Evolutionary conservation across 495 filamentous ascomycete species (phyloP).

Genomic region (Lasiosphaeris hirsuta): DNA sequence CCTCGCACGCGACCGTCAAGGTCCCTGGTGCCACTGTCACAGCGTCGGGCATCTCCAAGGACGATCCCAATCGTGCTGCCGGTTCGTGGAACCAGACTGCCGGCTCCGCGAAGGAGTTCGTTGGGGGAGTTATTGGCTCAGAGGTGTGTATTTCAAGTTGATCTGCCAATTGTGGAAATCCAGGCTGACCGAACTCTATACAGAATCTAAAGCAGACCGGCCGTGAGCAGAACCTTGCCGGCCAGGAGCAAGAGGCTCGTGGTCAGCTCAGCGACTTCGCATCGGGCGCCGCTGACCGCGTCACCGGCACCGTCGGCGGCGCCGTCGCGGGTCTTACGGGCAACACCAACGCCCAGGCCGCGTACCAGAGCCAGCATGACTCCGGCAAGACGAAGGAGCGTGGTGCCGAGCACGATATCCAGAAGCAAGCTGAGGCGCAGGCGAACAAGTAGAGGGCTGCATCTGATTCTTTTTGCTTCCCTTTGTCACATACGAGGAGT

Average conservation of each 20-base stretch:
- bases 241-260: conserved; percentile 77
- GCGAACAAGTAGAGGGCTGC: conserved; percentile 10
- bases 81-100: conserved; percentile 85
- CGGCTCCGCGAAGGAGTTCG: conserved; percentile 77
- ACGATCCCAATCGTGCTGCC: conserved; percentile 65
- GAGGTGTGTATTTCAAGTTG: conserved; percentile 46
- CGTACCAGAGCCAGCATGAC: conserved; percentile 68
- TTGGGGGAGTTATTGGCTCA: conserved; percentile 72
- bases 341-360: conserved; percentile 58
- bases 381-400: conserved; percentile 82
- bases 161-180: neutral
- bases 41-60: conserved; percentile 65
- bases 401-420: conserved; percentile 77
- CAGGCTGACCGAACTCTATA: neutral
- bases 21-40: conserved; percentile 65
- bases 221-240: conserved; percentile 71
- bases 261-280: conserved; percentile 79
- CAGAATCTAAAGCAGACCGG: conserved; percentile 67
- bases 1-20: conserved; percentile 70
- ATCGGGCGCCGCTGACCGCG: conserved; percentile 67
- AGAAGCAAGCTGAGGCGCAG: conserved; percentile 59
- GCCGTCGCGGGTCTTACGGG: conserved; percentile 69
- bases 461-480: neutral
- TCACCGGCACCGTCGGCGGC: conserved; percentile 65
- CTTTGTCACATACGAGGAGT: neutral